Evolutionary conservation across 352 stramenopile genomes (phyloP), one percentile per base, ranked within the genome.

Genomic region (Aphanomyces euteiches): DNA sequence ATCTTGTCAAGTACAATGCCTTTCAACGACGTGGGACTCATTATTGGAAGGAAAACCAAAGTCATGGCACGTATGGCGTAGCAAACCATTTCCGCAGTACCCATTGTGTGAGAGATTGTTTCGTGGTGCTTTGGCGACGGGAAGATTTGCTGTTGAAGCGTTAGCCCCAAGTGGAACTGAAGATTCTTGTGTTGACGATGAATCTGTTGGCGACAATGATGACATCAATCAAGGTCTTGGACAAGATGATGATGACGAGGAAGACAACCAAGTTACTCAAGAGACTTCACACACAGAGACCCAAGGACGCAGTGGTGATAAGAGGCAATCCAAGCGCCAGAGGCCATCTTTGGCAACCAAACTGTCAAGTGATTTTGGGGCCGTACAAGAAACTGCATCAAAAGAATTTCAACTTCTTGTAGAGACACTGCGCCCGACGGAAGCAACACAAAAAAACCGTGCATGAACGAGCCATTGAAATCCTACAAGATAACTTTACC

Each of bases 31-130:
- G 48, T 57, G 48, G 48, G 48, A 36, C n/a, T 15, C 8, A 15
- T 48, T 48, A 45, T 40, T 8, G n/a, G 7, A 37, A 15, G n/a
- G n/a, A 4, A 61, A 61, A 40, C 54, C 54, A 61, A n/a, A 28
- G 13, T 12, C 7, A 61, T 61, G 54, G 54, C 17, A 21, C 19
- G 5, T 61, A 37, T 61, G 54, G 54, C 12, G 43, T 21, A 61
- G 28, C 13, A 61, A 61, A 40, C 54, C 10, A 41, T 61, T 61
- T 17, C 54, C 54, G 5, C 54, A 61, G 54, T 61, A 61, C 54
- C 5, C 54, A 5, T 37, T 61, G 21, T 61, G 54, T 61, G 28
- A 61, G n/a, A 7, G 5, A 8, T 17, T 61, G 12, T 61, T 19
- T 40, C 28, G 43, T 40, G 54, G 54, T 5, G 36, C 54, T 10